Evolutionary conservation across 2,329 filamentous ascomycete genomes (phyloP), one percentile per base, ranked within the genome.

Genomic region (Pseudogymnoascus sp.): DNA sequence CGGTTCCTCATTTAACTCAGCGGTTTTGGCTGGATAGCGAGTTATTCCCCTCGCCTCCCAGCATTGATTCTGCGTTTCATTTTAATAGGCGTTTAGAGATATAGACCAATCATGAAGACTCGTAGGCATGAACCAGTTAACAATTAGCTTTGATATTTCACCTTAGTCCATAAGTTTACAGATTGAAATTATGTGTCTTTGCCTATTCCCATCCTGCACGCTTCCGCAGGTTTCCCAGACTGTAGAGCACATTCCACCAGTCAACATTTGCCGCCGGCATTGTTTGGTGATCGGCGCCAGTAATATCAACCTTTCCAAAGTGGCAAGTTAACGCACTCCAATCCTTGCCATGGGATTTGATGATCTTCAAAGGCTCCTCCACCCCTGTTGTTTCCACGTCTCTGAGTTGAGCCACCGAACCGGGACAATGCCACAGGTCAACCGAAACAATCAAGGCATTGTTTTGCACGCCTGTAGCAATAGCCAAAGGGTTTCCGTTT

Each of bases 401-500:
- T 12, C 71, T 72, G 42, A 70, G 74, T 60, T 75, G 72, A 34
- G 76, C 77, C 3, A 75, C 81, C n/a, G 81, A 84, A 12, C 77
- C 77, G 36, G 78, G 69, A 62, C 79, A 74, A 66, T 84, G 82
- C 62, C 83, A 70, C 40, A 77, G 77, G 69, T 86, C 84, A 60
- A 85, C 73, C 0, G 83, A 83, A 39, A 85, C 76, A 16, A 73
- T 61, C 23, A 83, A 61, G 47, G 79, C 67, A 5, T 69, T 71
- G 60, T 69, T 69, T 42, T 70, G 68, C 10, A 71, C 62, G 21
- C 39, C 21, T 10, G 62, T 42, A 16, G 66, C 42, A 7, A 72
- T 29, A 4, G 66, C 65, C 4, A 73, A 80, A 0, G 86, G 82
- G 69, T 90, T 91, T 6, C 88, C 88, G 2, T 80, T 77, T 4